phyloP scores from a whole-genome alignment of 1,284 basidiomycete species.

The Golubevia sp. region DNA sequence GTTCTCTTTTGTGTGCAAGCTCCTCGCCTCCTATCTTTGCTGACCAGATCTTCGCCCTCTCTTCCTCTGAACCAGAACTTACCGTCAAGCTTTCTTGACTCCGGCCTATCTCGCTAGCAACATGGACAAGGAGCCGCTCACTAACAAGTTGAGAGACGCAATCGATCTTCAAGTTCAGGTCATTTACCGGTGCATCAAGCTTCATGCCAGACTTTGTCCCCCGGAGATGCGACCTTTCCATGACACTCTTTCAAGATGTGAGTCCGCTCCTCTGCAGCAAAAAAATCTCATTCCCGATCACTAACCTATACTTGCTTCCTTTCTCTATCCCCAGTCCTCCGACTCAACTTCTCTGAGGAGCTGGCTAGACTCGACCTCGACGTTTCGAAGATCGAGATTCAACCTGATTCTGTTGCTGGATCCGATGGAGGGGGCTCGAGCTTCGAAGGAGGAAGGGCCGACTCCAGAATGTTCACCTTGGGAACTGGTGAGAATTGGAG shows the following conservation, averaged over 20 bases:
- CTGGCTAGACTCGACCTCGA: slow-evolving; percentile 33
- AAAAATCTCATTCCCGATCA: too few relatives aligned
- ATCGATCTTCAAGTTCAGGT: slow-evolving; percentile 83
- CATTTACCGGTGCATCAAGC: slow-evolving; percentile 79
- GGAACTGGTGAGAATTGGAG: background rate
- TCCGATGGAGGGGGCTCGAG: background rate
- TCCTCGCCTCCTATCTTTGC: background rate
- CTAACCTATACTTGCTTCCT: too few relatives aligned
- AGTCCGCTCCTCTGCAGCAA: too few relatives aligned
- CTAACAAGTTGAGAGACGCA: slow-evolving; percentile 73
- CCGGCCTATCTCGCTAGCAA: slow-evolving; percentile 72
- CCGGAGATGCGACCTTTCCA: slow-evolving; percentile 89
- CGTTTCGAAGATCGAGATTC: background rate
- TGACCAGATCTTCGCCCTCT: too few relatives aligned
- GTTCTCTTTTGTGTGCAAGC: background rate
- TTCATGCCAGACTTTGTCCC: slow-evolving; percentile 81
- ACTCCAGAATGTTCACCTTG: background rate
- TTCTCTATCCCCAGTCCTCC: slow-evolving; percentile 18
- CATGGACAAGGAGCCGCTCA: slow-evolving; percentile 72
- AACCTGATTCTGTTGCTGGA: background rate
- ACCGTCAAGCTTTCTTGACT: slow-evolving; percentile 70
- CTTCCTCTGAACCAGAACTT: slow-evolving; percentile 12
- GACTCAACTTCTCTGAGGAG: slow-evolving; percentile 48
- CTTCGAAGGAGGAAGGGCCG: background rate
- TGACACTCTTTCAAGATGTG: slow-evolving; percentile 75